phyloP scores from a whole-genome alignment of 768 basidiomycete genomes.

The Tricholoma matsutake region DNA sequence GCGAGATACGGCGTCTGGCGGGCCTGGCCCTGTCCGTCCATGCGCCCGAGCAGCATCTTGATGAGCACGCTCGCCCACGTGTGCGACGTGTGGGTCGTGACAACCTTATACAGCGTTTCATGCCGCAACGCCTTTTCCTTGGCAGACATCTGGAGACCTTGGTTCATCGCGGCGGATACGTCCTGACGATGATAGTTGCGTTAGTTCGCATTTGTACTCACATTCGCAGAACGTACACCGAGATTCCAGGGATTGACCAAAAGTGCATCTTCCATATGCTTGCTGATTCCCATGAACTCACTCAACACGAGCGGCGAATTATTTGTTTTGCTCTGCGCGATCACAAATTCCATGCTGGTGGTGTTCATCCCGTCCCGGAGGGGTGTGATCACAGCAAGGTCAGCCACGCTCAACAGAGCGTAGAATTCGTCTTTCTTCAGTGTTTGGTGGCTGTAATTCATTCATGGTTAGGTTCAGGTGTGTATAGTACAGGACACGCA shows the following conservation, averaged over 20 bases:
- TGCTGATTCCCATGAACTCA: constrained; percentile 97
- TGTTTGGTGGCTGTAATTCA: constrained; percentile 75
- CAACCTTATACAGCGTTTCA: constrained; percentile 71
- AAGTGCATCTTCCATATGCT: constrained; percentile 85
- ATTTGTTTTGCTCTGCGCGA: constrained; percentile 85
- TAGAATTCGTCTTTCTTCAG: constrained; percentile 99
- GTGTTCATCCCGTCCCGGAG: constrained; percentile 99
- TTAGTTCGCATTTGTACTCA: too few species aligned
- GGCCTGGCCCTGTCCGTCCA: constrained; percentile 75
- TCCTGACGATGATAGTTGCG: constrained; percentile 46
- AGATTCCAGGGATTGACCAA: constrained; percentile 97
- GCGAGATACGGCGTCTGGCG: constrained; percentile 85
- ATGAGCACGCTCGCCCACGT: constrained; percentile 91
- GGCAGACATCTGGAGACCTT: constrained; percentile 78
- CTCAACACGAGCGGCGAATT: constrained; percentile 86
- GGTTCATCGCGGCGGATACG: constrained; percentile 87
- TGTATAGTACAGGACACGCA: constrained; percentile 39
- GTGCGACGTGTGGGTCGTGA: constrained; percentile 91
- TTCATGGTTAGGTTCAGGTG: background rate
- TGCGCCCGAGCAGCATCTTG: constrained; percentile 82
- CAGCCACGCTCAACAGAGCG: constrained; percentile 88
- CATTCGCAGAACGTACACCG: constrained; percentile 46
- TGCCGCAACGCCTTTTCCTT: constrained; percentile 77
- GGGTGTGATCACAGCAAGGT: constrained; percentile 92
- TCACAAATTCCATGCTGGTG: constrained; percentile 96